Base-by-base conservation (phyloP, 495 filamentous ascomycete species). In the Aspergillus carlsbadensis region DNA sequence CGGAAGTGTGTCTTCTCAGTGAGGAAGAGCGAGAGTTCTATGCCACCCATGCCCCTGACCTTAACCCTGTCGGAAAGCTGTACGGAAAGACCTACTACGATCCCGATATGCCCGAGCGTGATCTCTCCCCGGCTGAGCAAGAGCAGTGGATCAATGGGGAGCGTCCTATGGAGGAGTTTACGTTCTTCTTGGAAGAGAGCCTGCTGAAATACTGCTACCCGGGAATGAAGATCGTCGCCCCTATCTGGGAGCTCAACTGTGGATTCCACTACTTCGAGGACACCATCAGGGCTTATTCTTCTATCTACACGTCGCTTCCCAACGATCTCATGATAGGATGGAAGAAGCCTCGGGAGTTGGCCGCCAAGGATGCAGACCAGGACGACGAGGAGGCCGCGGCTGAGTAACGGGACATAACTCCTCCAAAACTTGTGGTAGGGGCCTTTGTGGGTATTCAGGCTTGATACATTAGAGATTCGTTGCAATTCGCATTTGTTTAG, bases 211-310 rank as follows among this genome's bases (percentile, higher is more conserved):
- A 80, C 43, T 81, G 86, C 56, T 84, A 83, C 59, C 74, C 82
- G 1, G 90, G 92, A 1, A 85, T 96, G 85, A 96, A 95, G 73
- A 66, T 97, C 14, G 77, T 79, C 31, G 74, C 83, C 5, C 69
- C 65, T 7, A 78, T 96, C 14, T 85, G 83, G 66, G 77, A 82
- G 44, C 70, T 90, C 26, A 84, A 79, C 54, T 79, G 75, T 51
- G 87, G 85, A 7, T 42, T 90, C 31, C 74, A 80, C 61, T 82
- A 79, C 60, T 78, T 91, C 53, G 83, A 85, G 47, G 68, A 78
- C 6, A 62, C 88, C n/a, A 60, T 63, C 41, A 76, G 73, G 2
- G 71, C 79, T 1, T 86, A 84, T 53, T 74, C 74, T 36, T 76
- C 75, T 6, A 83, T 83, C 66, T 87, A 86, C 66, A 81, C 71